Conservation (phyloP, 331 rosid species). For the Erythrophleum ivorense region DNA sequence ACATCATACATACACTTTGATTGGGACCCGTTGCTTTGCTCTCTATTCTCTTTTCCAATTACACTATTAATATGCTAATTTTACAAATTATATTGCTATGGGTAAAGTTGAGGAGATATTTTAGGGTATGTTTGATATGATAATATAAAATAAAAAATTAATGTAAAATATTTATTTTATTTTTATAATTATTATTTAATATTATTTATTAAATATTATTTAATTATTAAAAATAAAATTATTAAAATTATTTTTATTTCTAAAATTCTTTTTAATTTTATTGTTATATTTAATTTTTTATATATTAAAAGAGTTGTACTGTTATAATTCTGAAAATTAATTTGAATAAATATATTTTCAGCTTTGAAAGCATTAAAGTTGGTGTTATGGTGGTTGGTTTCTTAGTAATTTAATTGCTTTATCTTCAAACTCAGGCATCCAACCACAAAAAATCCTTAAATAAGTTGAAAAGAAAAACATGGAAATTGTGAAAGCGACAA, state of each 20-base stretch:
- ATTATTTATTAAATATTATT: no score
- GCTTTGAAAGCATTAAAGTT: constrained; percentile 64
- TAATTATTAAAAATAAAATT: no score
- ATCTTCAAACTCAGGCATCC: constrained; percentile 91
- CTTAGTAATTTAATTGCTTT: constrained; percentile 83
- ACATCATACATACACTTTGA: constrained; percentile 59
- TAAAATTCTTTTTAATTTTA: no score
- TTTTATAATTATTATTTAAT: no score
- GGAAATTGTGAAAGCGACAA: constrained; percentile 79
- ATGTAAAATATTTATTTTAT: no score
- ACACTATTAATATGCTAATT: constrained; percentile 31
- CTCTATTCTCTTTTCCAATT: constrained; percentile 15
- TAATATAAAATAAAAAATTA: no score
- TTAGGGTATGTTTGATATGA: neutral
- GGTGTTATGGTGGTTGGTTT: constrained; percentile 92
- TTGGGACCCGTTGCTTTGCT: constrained; percentile 48
- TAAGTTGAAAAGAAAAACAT: constrained; percentile 42
- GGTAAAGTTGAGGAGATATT: constrained; percentile 29
- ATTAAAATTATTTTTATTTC: no score
- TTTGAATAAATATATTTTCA: constrained; percentile 22
- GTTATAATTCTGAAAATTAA: neutral
- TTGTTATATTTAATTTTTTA: no score
- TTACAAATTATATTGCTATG: constrained; percentile 4
- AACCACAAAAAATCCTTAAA: constrained; percentile 77
- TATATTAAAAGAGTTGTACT: neutral